phyloP scores from a whole-genome alignment of 805 yeast species.

The Saccharomycopsis selenospora region DNA sequence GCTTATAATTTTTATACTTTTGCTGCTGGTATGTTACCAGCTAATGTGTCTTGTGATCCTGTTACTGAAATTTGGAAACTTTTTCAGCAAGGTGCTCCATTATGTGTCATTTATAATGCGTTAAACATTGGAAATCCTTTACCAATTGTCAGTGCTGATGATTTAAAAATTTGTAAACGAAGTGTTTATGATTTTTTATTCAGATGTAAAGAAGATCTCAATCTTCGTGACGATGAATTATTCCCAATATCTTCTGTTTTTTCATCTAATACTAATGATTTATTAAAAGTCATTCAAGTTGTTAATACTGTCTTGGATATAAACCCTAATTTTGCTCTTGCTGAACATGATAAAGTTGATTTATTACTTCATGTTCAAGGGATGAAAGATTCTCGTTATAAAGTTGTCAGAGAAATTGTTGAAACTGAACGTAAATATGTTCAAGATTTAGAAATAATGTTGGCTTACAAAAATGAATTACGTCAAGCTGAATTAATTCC shows the following conservation, averaged over 20 bases:
- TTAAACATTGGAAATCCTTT: conserved; percentile 53
- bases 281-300: conserved; percentile 67
- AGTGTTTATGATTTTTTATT: conserved; percentile 83
- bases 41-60: conserved; percentile 74
- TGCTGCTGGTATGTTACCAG: conserved; percentile 72
- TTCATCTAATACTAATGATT: conserved; percentile 69
- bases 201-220: conserved; percentile 73
- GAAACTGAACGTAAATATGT: conserved; percentile 91
- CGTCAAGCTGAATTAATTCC: conserved; percentile 58
- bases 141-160: conserved; percentile 66
- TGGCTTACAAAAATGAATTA: conserved; percentile 61
- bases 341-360: conserved; percentile 25
- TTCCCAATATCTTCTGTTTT: conserved; percentile 89
- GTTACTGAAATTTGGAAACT: conserved; percentile 85
- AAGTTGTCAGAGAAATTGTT: conserved; percentile 76
- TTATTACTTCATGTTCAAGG: conserved; percentile 23
- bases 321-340: conserved; percentile 34
- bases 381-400: conserved; percentile 50
- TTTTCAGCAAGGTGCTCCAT: conserved; percentile 87
- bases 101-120: conserved; percentile 76
- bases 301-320: conserved; percentile 57
- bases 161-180: conserved; percentile 76
- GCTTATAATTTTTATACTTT: conserved; percentile 45
- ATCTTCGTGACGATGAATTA: conserved; percentile 70
- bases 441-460: conserved; percentile 75